A percentile compares a stretch with the other conserved stretches of the same genome.
phyloP scores from a whole-genome alignment of 495 filamentous ascomycete genomes.

The Cladorrhinum samala region DNA sequence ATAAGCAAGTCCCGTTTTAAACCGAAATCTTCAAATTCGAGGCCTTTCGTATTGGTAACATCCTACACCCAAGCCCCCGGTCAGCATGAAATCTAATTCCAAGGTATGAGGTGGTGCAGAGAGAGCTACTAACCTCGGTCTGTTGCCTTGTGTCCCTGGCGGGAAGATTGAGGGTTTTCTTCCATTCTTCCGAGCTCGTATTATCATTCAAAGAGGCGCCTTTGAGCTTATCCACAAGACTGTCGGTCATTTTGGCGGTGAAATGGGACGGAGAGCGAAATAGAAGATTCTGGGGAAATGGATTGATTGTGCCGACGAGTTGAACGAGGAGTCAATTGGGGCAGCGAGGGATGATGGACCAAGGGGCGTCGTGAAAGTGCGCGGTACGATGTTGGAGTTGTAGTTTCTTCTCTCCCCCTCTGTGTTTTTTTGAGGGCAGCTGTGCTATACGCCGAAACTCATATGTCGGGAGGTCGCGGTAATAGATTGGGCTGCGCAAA shows the following conservation, averaged over 20 bases:
- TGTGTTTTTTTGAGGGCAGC: too few species aligned
- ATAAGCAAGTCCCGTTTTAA: constrained; percentile 93
- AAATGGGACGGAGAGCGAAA: neutral
- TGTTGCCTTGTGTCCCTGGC: constrained; percentile 82
- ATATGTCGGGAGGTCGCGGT: too few species aligned
- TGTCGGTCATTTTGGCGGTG: constrained; percentile 36
- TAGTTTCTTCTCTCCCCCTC: too few species aligned
- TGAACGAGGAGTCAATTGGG: neutral
- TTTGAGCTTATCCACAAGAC: constrained; percentile 62
- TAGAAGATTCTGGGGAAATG: neutral
- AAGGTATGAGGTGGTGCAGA: too few species aligned
- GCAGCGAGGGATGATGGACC: too few species aligned
- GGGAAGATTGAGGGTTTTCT: constrained; percentile 68
- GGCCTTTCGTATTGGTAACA: constrained; percentile 93
- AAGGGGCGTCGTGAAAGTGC: too few species aligned
- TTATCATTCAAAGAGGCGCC: constrained; percentile 62
- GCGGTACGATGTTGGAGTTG: too few species aligned
- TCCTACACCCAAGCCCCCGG: constrained; percentile 49
- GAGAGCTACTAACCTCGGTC: constrained; percentile 72
- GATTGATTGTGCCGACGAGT: neutral
- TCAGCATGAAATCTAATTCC: constrained; percentile 7
- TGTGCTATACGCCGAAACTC: too few species aligned
- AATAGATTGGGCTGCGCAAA: neutral
- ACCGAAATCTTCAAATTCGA: constrained; percentile 95
- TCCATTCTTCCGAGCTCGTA: constrained; percentile 63